Evolutionary conservation across 23 red algal species (phyloP).

Genomic region (Gracilaria caudata): DNA sequence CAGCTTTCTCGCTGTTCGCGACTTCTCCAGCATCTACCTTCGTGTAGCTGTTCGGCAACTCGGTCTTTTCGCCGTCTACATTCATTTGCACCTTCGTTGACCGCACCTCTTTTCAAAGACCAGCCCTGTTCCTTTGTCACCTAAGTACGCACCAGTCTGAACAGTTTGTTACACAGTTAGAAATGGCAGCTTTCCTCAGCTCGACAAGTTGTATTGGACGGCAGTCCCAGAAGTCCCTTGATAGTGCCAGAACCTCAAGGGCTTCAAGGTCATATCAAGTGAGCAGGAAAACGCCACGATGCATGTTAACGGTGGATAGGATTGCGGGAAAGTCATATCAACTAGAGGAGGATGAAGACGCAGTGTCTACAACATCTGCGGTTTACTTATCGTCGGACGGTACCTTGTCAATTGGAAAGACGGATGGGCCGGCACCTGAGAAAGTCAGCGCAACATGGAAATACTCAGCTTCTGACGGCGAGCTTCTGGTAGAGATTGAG

Average conservation of each 20-base stretch:
- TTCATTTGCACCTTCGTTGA: background rate
- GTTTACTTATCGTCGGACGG: conserved; percentile 56
- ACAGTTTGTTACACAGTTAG: background rate
- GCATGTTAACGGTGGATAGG: conserved; percentile 19
- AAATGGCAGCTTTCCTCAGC: conserved; percentile 15
- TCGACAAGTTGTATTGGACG: background rate
- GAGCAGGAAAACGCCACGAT: background rate
- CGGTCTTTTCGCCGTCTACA: background rate
- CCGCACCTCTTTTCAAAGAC: background rate
- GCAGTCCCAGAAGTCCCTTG: background rate
- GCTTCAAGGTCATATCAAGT: background rate
- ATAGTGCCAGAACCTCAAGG: background rate
- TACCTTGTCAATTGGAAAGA: conserved; percentile 47
- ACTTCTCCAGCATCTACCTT: background rate
- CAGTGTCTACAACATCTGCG: conserved; percentile 38
- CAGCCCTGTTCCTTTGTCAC: background rate
- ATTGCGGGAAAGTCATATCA: conserved; percentile 63
- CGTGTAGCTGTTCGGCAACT: background rate
- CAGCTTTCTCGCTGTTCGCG: background rate
- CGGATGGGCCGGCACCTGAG: conserved; percentile 62
- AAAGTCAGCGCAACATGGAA: conserved; percentile 57
- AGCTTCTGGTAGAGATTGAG: conserved; percentile 60
- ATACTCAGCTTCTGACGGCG: conserved; percentile 38
- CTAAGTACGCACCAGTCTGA: background rate
- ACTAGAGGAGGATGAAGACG: conserved; percentile 71